These are phyloP conservation scores for Paxillus rubicundulus DNA, from an alignment of 768 basidiomycete species.

Conservation along the genomic window DNA sequence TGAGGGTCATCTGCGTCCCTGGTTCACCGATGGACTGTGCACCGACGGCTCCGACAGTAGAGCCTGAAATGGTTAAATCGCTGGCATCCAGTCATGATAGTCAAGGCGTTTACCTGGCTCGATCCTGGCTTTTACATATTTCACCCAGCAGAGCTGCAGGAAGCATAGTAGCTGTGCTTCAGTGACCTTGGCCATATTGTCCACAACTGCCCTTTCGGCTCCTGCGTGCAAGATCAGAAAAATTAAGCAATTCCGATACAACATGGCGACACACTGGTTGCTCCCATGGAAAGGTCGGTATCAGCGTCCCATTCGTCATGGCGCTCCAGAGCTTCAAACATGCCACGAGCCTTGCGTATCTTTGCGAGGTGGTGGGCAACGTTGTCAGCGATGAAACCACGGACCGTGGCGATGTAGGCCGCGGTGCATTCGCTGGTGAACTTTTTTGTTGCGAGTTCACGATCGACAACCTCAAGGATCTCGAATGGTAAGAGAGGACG, in stretches of 20 bases:
- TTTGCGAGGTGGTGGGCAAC: conserved; percentile 66
- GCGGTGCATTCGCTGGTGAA: conserved; percentile 71
- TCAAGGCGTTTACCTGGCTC: conserved; percentile 68
- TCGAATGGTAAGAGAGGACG: conserved; percentile 83
- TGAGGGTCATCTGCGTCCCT: conserved; percentile 98
- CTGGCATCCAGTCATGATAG: neutral
- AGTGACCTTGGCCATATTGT: conserved; percentile 90
- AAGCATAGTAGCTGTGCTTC: conserved; percentile 74
- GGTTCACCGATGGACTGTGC: conserved; percentile 99
- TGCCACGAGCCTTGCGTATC: conserved; percentile 67
- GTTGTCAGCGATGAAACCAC: conserved; percentile 65
- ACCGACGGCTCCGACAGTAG: conserved; percentile 97
- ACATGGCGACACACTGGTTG: conserved; percentile 50
- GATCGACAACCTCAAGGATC: conserved; percentile 69
- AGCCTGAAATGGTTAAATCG: conserved; percentile 48
- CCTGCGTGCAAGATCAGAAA: conserved; percentile 34
- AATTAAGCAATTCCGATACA: neutral
- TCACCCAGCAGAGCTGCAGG: conserved; percentile 84
- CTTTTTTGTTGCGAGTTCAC: conserved; percentile 52
- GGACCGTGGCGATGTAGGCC: conserved; percentile 66
- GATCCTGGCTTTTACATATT: conserved; percentile 93
- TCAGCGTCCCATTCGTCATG: conserved; percentile 75
- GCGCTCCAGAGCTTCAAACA: conserved; percentile 79
- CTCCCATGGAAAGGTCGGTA: conserved; percentile 74
- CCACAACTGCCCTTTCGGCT: conserved; percentile 71